phyloP scores from a whole-genome alignment of 352 stramenopile genomes.

The Paralagenidium karlingii region DNA sequence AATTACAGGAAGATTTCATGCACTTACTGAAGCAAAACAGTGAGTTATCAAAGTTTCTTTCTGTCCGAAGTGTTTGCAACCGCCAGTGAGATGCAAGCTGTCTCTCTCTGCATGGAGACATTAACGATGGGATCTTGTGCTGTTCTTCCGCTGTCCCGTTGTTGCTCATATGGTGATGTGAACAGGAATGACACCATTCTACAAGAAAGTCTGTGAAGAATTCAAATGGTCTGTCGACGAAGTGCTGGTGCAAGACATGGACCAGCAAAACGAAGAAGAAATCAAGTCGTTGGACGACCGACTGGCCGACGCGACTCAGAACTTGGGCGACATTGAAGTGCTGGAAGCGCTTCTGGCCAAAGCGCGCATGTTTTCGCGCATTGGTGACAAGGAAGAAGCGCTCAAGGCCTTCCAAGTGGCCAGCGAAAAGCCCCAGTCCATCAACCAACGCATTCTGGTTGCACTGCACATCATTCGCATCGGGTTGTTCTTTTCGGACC shows the following conservation, averaged over 20 bases:
- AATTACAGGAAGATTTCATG: neutral
- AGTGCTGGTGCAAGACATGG: constrained; percentile 44
- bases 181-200: constrained; percentile 68
- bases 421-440: constrained; percentile 89
- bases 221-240: constrained; percentile 56
- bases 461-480: constrained; percentile 89
- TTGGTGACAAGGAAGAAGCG: constrained; percentile 86
- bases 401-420: constrained; percentile 87
- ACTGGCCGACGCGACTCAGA: constrained; percentile 89
- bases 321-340: constrained; percentile 96
- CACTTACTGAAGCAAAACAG: constrained; percentile 8
- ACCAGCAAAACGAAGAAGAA: constrained; percentile 42
- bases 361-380: constrained; percentile 89
- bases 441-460: constrained; percentile 97
- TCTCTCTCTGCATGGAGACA: neutral
- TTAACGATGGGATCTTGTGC: neutral
- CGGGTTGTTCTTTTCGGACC: constrained; percentile 79
- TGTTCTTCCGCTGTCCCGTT: neutral
- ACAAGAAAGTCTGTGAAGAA: constrained; percentile 49
- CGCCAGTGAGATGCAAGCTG: no score
- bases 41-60: neutral
- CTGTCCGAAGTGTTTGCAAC: neutral
- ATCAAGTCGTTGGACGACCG: constrained; percentile 75
- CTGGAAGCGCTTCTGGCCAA: constrained; percentile 90
- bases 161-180: no score